phyloP scores from a whole-genome alignment of 306 rosid species.

The Oxytropis ochrocephala region DNA sequence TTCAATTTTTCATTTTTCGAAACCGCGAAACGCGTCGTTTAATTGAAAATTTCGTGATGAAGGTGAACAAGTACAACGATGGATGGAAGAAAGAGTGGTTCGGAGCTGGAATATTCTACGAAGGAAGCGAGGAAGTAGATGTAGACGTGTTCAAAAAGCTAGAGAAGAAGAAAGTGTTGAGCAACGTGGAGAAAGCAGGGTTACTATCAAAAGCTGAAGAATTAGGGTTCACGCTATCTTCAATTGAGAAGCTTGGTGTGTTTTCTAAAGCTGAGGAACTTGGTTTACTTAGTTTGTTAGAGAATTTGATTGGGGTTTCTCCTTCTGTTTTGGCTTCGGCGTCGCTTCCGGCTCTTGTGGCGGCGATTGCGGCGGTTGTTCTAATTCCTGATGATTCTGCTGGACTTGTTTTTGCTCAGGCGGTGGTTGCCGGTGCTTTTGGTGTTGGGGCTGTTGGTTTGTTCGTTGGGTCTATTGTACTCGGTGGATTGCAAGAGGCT shows the following conservation, averaged over 20 bases:
- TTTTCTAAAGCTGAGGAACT: slow-evolving; percentile 88
- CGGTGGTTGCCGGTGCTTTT: slow-evolving; percentile 52
- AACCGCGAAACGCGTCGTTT: neutral
- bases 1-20: neutral
- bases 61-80: slow-evolving; percentile 84
- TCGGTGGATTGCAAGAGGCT: slow-evolving; percentile 84
- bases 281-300: slow-evolving; percentile 80
- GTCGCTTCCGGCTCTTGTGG: slow-evolving; percentile 57
- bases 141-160: slow-evolving; percentile 93
- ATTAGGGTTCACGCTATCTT: slow-evolving; percentile 72
- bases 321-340: slow-evolving; percentile 75
- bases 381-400: slow-evolving; percentile 79
- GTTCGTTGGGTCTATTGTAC: slow-evolving; percentile 66
- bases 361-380: slow-evolving; percentile 52
- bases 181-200: slow-evolving; percentile 85
- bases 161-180: slow-evolving; percentile 72
- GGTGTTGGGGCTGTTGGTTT: slow-evolving; percentile 63
- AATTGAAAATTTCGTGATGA: neutral
- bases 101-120: slow-evolving; percentile 91
- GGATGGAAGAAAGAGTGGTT: slow-evolving; percentile 88
- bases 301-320: slow-evolving; percentile 39
- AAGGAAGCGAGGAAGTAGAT: slow-evolving; percentile 72
- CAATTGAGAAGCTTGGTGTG: slow-evolving; percentile 79
- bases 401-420: slow-evolving; percentile 53
- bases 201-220: slow-evolving; percentile 80